Percentiles rank a stretch among this genome's conserved stretches.
Conservation (phyloP, 352 stramenopile species). For the Phytophthora pluvialis region DNA sequence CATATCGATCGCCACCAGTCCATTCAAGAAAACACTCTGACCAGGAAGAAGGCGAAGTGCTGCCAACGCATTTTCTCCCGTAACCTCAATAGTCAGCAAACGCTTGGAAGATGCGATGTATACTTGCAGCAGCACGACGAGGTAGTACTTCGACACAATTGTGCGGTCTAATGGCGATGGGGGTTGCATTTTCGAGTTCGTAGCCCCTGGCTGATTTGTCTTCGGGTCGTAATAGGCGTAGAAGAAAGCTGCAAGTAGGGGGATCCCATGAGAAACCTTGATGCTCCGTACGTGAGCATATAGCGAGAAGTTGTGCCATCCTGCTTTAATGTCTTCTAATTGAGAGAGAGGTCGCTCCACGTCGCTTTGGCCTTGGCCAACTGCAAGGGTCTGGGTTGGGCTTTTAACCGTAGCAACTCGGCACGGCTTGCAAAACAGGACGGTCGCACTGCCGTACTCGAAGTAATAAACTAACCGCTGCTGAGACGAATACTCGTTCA, state of each 20-base stretch:
- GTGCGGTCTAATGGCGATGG: slow-evolving; percentile 44
- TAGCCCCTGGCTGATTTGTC: slow-evolving; percentile 38
- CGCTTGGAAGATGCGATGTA: slow-evolving; percentile 51
- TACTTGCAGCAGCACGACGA: slow-evolving; percentile 68
- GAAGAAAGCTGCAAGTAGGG: slow-evolving; percentile 72
- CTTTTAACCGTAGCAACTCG: slow-evolving; percentile 5
- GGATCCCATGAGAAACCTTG: slow-evolving; percentile 63
- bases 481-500: slow-evolving; percentile 66
- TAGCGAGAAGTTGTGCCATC: slow-evolving; percentile 58
- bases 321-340: slow-evolving; percentile 39
- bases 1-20: slow-evolving; percentile 59
- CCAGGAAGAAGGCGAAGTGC: slow-evolving; percentile 52
- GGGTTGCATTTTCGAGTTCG: slow-evolving; percentile 9
- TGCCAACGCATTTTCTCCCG: slow-evolving; percentile 49
- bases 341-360: slow-evolving; percentile 28
- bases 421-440: slow-evolving; percentile 45
- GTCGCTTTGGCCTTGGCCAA: slow-evolving; percentile 10
- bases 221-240: slow-evolving; percentile 73
- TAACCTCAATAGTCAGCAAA: slow-evolving; percentile 59
- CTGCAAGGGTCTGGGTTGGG: slow-evolving; percentile 1
- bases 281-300: slow-evolving; percentile 60
- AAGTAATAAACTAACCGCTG: slow-evolving; percentile 61
- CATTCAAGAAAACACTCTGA: slow-evolving; percentile 61
- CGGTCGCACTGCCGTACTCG: slow-evolving; percentile 67
- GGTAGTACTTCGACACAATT: slow-evolving; percentile 68